A percentile compares a stretch with the other conserved stretches of the same genome.
These are phyloP conservation scores for Erysimum cheiri DNA, from an alignment of 441 rosid species.

Conservation along the genomic window DNA sequence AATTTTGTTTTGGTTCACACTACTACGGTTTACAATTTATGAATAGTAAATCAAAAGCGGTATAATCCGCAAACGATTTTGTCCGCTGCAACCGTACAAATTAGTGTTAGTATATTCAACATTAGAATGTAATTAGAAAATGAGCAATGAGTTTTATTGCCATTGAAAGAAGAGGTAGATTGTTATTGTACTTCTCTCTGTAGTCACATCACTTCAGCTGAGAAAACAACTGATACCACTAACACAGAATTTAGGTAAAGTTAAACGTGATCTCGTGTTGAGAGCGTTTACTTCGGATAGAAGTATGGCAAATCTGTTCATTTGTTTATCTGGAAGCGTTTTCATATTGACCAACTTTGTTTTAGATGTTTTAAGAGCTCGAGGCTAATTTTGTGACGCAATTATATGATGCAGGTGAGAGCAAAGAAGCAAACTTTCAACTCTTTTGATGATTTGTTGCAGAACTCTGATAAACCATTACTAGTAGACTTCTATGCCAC, in stretches of 20 bases:
- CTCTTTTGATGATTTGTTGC: slow-evolving; percentile 74
- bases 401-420: slow-evolving; percentile 55
- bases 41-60: too few species aligned
- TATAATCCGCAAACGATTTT: too few species aligned
- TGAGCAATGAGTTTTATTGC: background rate
- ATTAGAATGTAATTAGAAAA: background rate
- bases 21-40: too few species aligned
- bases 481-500: slow-evolving; percentile 92
- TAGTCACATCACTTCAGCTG: background rate
- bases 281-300: background rate
- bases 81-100: too few species aligned
- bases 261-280: background rate
- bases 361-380: background rate
- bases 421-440: slow-evolving; percentile 87
- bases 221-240: background rate
- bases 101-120: too few species aligned
- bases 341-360: background rate
- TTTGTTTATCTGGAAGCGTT: background rate
- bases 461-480: slow-evolving; percentile 74
- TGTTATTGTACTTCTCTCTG: background rate
- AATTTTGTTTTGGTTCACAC: too few species aligned
- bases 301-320: background rate
- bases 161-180: background rate
- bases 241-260: too few species aligned
- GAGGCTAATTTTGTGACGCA: too few species aligned